Conservation (phyloP, 1,284 basidiomycete genomes). For the Takashimella tepidaria region DNA sequence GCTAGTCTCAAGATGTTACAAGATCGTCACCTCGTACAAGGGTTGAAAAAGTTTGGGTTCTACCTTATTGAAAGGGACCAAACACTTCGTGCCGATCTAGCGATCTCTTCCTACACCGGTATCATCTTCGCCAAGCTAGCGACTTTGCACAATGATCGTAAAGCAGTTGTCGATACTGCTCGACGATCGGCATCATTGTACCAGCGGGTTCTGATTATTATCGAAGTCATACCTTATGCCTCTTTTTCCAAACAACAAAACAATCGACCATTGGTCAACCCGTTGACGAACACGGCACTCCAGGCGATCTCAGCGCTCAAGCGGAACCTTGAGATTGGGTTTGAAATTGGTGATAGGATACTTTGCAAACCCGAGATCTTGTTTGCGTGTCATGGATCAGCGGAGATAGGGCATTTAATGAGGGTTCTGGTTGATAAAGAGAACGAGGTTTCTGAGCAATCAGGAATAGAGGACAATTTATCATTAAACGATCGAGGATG, state of each 20-base stretch:
- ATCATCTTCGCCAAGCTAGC: neutral
- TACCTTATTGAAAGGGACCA: neutral
- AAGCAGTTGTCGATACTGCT: neutral
- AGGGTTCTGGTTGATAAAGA: neutral
- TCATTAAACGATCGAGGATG: neutral
- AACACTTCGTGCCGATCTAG: neutral
- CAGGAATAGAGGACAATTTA: too few species aligned
- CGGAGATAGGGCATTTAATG: neutral
- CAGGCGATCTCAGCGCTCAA: neutral
- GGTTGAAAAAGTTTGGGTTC: neutral
- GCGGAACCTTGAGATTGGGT: neutral
- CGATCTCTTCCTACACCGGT: neutral
- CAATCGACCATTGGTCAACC: neutral
- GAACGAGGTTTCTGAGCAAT: neutral
- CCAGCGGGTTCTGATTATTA: neutral
- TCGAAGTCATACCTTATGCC: neutral
- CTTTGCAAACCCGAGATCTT: neutral
- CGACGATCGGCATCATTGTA: neutral
- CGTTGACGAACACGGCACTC: neutral
- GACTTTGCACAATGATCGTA: neutral
- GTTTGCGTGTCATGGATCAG: neutral
- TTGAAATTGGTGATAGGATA: neutral
- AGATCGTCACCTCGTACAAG: neutral
- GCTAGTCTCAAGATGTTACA: neutral
- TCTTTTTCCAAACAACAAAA: neutral